These are phyloP conservation scores for Starmera pachycereana DNA, from an alignment of 805 yeast genomes.

Conservation along the genomic window DNA sequence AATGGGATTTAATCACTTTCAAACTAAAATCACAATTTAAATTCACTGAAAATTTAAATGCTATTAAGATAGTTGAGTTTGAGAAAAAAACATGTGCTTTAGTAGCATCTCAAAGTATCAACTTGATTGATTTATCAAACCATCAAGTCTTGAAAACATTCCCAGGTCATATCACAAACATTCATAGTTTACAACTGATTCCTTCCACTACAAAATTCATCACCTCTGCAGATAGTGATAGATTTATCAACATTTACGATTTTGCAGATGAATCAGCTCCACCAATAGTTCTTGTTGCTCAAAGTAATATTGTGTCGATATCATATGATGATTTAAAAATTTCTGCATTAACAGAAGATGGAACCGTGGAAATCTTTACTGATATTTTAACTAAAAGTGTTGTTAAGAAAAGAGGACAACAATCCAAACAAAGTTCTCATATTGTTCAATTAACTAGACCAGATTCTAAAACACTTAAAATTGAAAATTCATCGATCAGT, in stretches of 20 bases:
- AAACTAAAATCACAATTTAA: constrained; percentile 31
- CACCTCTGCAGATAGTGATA: constrained; percentile 69
- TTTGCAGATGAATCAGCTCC: constrained; percentile 21
- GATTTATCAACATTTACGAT: constrained; percentile 69
- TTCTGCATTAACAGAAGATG: constrained; percentile 63
- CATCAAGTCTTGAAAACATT: constrained; percentile 36
- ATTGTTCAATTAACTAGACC: constrained; percentile 40
- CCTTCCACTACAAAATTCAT: constrained; percentile 33
- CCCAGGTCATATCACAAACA: constrained; percentile 72
- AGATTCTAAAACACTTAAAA: constrained; percentile 17
- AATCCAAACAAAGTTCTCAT: constrained; percentile 43
- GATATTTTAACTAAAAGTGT: constrained; percentile 33
- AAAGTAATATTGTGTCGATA: constrained; percentile 44
- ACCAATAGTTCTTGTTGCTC: constrained; percentile 59
- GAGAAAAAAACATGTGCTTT: constrained; percentile 32
- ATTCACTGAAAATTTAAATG: constrained; percentile 21
- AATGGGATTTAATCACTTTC: constrained; percentile 48
- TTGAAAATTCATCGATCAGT: constrained; percentile 22
- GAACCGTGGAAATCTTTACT: constrained; percentile 60
- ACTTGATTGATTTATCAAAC: constrained; percentile 34
- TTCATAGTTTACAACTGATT: constrained; percentile 36
- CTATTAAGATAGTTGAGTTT: constrained; percentile 21
- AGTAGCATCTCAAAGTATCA: constrained; percentile 59
- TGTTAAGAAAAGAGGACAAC: constrained; percentile 36
- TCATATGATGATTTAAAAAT: constrained; percentile 29